These are phyloP conservation scores for Acacia crassicarpa DNA, from an alignment of 306 rosid genomes.

Conservation along the genomic window DNA sequence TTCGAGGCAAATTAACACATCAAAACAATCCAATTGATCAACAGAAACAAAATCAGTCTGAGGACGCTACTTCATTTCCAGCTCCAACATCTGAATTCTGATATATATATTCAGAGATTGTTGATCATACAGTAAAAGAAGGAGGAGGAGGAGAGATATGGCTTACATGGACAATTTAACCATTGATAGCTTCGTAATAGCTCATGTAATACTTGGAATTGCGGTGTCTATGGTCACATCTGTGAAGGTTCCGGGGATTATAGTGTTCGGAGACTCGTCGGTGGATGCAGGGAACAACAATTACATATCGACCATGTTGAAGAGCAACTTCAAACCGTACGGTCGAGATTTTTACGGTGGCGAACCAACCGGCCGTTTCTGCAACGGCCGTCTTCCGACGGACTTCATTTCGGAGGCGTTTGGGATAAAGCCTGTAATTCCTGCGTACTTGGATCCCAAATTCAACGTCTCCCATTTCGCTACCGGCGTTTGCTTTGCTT, in stretches of 20 bases:
- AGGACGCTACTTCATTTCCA: not conserved
- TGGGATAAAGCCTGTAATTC: conserved; percentile 45
- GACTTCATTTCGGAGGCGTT: conserved; percentile 63
- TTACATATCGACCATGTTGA: conserved; percentile 48
- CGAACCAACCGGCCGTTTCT: conserved; percentile 56
- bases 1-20: not conserved
- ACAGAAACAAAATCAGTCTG: not conserved
- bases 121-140: not conserved
- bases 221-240: not conserved
- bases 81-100: not conserved
- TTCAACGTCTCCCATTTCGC: conserved; percentile 45
- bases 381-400: conserved; percentile 51
- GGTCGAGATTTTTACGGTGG: conserved; percentile 50
- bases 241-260: conserved; percentile 41
- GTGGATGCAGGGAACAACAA: conserved; percentile 73
- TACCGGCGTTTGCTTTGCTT: conserved; percentile 65
- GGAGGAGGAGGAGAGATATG: not conserved
- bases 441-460: conserved; percentile 60
- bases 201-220: conserved; percentile 19
- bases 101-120: not conserved
- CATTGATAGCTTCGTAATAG: conserved; percentile 12
- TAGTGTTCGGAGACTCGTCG: conserved; percentile 66
- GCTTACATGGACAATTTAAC: not conserved
- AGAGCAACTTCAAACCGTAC: conserved; percentile 55
- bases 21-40: not conserved